Conservation (phyloP, 2,329 filamentous ascomycete species). For the Byssothecium circinans region DNA sequence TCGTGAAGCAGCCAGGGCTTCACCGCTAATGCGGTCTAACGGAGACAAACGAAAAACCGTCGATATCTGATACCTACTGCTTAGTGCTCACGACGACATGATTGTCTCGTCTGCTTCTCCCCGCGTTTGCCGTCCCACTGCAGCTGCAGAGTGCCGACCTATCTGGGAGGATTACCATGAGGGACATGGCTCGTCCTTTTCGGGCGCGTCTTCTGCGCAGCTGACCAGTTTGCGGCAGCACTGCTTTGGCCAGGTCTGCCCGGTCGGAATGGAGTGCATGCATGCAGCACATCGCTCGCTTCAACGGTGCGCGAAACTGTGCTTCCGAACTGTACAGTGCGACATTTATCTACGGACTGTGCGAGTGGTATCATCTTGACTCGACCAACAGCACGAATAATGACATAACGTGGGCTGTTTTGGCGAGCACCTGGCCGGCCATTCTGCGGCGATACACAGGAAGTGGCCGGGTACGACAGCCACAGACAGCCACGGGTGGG, state of each 20-base stretch:
- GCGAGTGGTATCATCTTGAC: slow-evolving; percentile 6
- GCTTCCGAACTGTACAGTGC: too few relatives aligned
- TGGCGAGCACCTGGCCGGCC: slow-evolving; percentile 8
- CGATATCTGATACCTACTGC: too few relatives aligned
- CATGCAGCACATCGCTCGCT: slow-evolving; percentile 7
- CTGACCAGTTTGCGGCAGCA: background rate
- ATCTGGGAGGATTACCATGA: too few relatives aligned
- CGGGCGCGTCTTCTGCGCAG: background rate
- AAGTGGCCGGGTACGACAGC: background rate
- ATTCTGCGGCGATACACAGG: slow-evolving; percentile 9
- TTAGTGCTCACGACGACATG: too few relatives aligned
- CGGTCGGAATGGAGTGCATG: slow-evolving; percentile 1
- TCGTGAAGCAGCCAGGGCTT: too few relatives aligned
- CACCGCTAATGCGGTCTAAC: background rate
- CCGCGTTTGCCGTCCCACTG: background rate
- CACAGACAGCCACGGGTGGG: too few relatives aligned
- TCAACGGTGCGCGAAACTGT: slow-evolving; percentile 10
- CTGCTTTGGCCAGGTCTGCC: background rate
- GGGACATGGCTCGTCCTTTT: background rate
- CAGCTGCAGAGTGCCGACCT: too few relatives aligned
- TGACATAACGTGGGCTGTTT: background rate
- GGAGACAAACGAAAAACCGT: background rate
- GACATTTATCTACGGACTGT: too few relatives aligned
- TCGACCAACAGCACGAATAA: background rate
- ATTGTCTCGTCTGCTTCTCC: background rate